Conservation (phyloP, 139 green algal genomes). For the Chlorella sp. region DNA sequence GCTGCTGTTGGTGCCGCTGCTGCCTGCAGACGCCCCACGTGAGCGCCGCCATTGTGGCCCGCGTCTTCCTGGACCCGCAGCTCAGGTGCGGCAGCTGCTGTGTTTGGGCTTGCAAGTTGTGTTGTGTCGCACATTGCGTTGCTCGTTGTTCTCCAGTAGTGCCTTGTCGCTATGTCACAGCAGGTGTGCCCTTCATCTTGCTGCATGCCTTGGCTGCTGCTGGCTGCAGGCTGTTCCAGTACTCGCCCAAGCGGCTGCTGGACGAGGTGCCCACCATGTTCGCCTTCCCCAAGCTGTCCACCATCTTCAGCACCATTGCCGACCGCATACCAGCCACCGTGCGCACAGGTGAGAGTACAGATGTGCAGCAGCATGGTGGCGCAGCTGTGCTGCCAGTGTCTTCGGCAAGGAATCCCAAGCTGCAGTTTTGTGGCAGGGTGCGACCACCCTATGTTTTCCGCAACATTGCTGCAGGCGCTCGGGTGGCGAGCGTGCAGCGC, state of each 20-base stretch:
- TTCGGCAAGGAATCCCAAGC: too few relatives aligned
- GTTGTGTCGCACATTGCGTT: too few relatives aligned
- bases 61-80: slow-evolving; percentile 77
- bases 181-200: too few relatives aligned
- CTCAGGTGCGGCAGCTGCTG: slow-evolving; percentile 44
- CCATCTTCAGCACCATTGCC: slow-evolving; percentile 58
- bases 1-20: too few relatives aligned
- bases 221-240: slow-evolving; percentile 66
- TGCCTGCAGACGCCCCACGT: slow-evolving; percentile 64
- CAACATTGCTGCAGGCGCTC: not conserved
- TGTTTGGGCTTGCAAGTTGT: not conserved
- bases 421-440: not conserved
- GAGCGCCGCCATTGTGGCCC: slow-evolving; percentile 64
- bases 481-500: slow-evolving; percentile 27
- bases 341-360: slow-evolving; percentile 28
- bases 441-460: not conserved
- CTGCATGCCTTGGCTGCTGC: not conserved
- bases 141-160: too few relatives aligned
- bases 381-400: too few relatives aligned
- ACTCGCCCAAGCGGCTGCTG: slow-evolving; percentile 67
- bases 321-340: slow-evolving; percentile 34
- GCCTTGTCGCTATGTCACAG: too few relatives aligned
- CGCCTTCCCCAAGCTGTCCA: slow-evolving; percentile 71
- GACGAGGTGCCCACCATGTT: slow-evolving; percentile 72
- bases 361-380: too few relatives aligned